These are phyloP conservation scores for Tetramitus jugosus DNA, from an alignment of 208 protist genomes.

Conservation along the genomic window DNA sequence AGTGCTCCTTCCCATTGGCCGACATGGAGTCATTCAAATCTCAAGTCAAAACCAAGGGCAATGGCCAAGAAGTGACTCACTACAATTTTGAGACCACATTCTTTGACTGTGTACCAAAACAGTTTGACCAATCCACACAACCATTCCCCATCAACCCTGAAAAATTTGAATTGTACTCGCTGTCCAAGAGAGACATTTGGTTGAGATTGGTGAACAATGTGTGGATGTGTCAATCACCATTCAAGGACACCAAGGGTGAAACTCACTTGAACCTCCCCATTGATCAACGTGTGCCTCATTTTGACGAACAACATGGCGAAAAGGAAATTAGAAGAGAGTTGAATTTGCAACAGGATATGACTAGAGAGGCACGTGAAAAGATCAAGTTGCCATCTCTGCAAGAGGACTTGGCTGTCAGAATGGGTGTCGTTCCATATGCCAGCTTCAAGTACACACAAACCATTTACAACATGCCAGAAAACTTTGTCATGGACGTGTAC, in stretches of 20 bases:
- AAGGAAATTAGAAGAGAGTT: constrained; percentile 14
- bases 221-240: not conserved
- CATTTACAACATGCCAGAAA: too few species aligned
- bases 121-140: not conserved
- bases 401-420: not conserved
- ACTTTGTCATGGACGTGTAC: too few species aligned
- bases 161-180: not conserved
- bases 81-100: too few species aligned
- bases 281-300: not conserved
- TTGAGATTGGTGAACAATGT: not conserved
- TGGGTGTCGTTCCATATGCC: constrained; percentile 3
- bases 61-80: too few species aligned
- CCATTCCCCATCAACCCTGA: not conserved
- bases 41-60: too few species aligned
- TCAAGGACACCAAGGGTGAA: not conserved
- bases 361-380: not conserved
- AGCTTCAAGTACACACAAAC: not conserved
- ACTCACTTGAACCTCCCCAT: not conserved
- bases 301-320: not conserved
- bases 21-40: too few species aligned
- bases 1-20: too few species aligned
- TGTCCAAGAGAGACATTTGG: not conserved
- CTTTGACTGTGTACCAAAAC: not conserved
- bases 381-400: not conserved
- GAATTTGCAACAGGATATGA: constrained; percentile 15